phyloP scores from a whole-genome alignment of 805 yeast species.

The Kluyveromyces dobzhanskii region DNA sequence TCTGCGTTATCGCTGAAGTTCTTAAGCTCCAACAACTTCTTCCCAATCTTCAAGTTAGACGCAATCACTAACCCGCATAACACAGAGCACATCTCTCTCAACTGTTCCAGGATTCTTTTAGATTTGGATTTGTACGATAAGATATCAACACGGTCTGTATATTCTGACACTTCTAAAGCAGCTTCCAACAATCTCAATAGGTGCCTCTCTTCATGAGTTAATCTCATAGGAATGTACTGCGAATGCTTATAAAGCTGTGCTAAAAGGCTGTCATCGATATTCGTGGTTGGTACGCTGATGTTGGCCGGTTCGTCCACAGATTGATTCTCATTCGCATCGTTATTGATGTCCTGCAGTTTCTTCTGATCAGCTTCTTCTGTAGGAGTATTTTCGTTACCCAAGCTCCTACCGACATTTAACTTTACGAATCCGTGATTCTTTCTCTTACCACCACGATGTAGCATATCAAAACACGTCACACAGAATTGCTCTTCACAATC shows the following conservation, averaged over 20 bases:
- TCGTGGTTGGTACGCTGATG: slow-evolving; percentile 8
- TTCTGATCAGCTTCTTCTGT: slow-evolving; percentile 12
- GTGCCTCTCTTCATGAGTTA: slow-evolving; percentile 62
- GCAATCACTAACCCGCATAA: slow-evolving; percentile 74
- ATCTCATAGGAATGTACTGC: slow-evolving; percentile 58
- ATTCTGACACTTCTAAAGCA: slow-evolving; percentile 69
- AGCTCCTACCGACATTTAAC: slow-evolving; percentile 9
- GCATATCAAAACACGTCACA: slow-evolving; percentile 56
- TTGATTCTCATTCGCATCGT: slow-evolving; percentile 13
- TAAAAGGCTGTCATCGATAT: slow-evolving; percentile 27
- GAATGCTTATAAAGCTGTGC: slow-evolving; percentile 37
- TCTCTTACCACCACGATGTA: slow-evolving; percentile 63
- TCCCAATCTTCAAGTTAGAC: slow-evolving; percentile 63
- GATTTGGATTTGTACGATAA: slow-evolving; percentile 58
- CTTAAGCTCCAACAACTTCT: slow-evolving; percentile 52
- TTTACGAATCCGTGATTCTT: slow-evolving; percentile 35
- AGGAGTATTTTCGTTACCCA: slow-evolving; percentile 13
- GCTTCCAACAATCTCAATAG: slow-evolving; percentile 61
- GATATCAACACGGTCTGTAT: slow-evolving; percentile 72
- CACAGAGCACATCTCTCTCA: slow-evolving; percentile 70
- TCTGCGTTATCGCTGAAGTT: slow-evolving; percentile 61
- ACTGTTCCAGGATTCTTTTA: slow-evolving; percentile 61
- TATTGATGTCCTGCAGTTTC: slow-evolving; percentile 11
- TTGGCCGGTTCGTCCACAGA: slow-evolving; percentile 13
- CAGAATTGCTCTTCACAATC: slow-evolving; percentile 64